A percentile compares a stretch with the other conserved stretches of the same genome.
These are phyloP conservation scores for Stephania yunnanensis DNA, from an alignment of 164 flowering plant species.

Conservation along the genomic window DNA sequence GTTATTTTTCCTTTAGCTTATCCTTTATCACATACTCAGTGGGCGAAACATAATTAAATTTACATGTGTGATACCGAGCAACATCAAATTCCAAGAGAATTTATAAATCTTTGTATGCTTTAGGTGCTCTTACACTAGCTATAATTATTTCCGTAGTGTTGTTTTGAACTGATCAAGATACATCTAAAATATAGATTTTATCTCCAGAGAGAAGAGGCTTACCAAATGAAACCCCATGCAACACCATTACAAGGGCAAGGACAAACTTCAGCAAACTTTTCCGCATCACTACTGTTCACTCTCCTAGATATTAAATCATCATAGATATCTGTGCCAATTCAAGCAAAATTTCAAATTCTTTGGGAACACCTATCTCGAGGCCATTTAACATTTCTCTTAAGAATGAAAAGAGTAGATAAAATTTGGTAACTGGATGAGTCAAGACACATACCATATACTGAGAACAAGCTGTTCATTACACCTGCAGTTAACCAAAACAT, in stretches of 20 bases:
- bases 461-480: conserved; percentile 92
- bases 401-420: not conserved
- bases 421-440: not conserved
- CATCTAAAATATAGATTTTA: not conserved
- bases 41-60: not conserved
- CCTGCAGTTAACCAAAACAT: conserved; percentile 38
- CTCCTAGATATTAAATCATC: conserved; percentile 85
- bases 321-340: conserved; percentile 58
- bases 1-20: too few species aligned
- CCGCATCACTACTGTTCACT: conserved; percentile 85
- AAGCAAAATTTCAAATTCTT: not conserved
- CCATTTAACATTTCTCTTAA: not conserved
- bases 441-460: conserved; percentile 60
- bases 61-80: not conserved
- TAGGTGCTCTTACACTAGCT: not conserved
- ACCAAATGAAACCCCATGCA: conserved; percentile 90
- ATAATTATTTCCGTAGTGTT: not conserved
- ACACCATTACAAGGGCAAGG: conserved; percentile 84
- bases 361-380: not conserved
- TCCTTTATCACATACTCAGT: not conserved
- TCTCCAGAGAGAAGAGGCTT: conserved; percentile 12
- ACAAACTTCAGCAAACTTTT: conserved; percentile 86
- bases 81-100: not conserved
- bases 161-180: not conserved
- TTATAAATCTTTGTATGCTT: not conserved